Conservation (phyloP, 331 rosid genomes). For the Saraca asoca region DNA sequence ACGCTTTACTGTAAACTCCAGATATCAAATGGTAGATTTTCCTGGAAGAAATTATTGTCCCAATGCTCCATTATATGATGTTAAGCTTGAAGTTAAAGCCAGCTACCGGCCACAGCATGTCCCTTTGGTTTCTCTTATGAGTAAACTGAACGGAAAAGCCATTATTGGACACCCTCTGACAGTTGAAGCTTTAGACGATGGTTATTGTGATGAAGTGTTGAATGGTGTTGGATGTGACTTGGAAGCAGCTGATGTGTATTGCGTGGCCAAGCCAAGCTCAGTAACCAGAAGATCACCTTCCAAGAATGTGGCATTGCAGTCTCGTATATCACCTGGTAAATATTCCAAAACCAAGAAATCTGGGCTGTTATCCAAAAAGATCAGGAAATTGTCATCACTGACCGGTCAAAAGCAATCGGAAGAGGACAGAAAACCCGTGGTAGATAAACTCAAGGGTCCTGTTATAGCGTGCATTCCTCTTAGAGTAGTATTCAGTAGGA, state of each 20-base stretch:
- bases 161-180: conserved; percentile 88
- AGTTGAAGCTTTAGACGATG: conserved; percentile 66
- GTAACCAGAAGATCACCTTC: conserved; percentile 38
- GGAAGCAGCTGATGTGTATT: conserved; percentile 38
- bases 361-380: conserved; percentile 73
- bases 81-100: conserved; percentile 73
- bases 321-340: conserved; percentile 34
- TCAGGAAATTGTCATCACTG: conserved; percentile 76
- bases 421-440: conserved; percentile 55
- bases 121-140: conserved; percentile 87
- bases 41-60: conserved; percentile 49
- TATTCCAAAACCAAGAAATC: conserved; percentile 64
- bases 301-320: conserved; percentile 42
- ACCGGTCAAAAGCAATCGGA: conserved; percentile 65
- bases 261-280: conserved; percentile 36
- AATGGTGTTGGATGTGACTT: conserved; percentile 37
- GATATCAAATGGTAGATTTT: conserved; percentile 60
- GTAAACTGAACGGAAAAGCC: conserved; percentile 84
- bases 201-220: conserved; percentile 52
- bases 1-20: conserved; percentile 67
- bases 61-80: conserved; percentile 58
- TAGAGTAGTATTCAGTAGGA: conserved; percentile 79
- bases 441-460: conserved; percentile 66
- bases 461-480: conserved; percentile 88
- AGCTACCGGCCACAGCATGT: conserved; percentile 81